Conservation (phyloP, 2,329 filamentous ascomycete genomes). For the Magnaporthales sp. region DNA sequence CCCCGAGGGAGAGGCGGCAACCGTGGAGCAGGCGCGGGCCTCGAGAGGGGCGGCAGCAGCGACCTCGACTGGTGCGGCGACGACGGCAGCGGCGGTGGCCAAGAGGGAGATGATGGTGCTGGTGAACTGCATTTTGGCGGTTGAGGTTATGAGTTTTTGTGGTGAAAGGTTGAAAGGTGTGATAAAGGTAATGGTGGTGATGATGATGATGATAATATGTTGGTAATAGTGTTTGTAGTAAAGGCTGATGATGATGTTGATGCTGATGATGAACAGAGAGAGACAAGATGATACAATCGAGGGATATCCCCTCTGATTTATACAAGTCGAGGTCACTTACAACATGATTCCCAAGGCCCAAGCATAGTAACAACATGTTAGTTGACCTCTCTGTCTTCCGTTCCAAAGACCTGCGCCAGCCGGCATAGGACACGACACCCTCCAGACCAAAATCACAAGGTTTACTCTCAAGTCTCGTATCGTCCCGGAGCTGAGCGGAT, state of each 20-base stretch:
- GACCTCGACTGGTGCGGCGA: slow-evolving; percentile 5
- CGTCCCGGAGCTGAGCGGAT: neutral
- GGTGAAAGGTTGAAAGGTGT: neutral
- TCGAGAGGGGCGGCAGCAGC: slow-evolving; percentile 2
- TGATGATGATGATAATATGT: too few species aligned
- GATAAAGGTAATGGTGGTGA: neutral
- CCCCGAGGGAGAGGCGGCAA: slow-evolving; percentile 1
- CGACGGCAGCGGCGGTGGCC: slow-evolving; percentile 8
- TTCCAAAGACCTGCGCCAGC: neutral
- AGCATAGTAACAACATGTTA: neutral
- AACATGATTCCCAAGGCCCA: neutral
- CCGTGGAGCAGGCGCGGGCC: slow-evolving; percentile 9
- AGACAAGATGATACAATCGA: neutral
- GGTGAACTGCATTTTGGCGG: slow-evolving; percentile 18
- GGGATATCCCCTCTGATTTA: neutral
- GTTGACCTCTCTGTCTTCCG: too few species aligned
- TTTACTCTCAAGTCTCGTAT: neutral
- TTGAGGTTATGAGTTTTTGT: neutral
- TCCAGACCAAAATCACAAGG: neutral
- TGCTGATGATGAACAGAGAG: neutral
- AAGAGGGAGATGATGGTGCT: slow-evolving; percentile 11
- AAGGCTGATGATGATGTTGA: slow-evolving; percentile 1
- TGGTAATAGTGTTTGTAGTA: slow-evolving; percentile 4
- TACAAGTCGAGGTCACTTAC: neutral
- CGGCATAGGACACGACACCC: neutral